These are phyloP conservation scores for Ambrosiella beaveri DNA, from an alignment of 2,329 filamentous ascomycete species.

Conservation along the genomic window DNA sequence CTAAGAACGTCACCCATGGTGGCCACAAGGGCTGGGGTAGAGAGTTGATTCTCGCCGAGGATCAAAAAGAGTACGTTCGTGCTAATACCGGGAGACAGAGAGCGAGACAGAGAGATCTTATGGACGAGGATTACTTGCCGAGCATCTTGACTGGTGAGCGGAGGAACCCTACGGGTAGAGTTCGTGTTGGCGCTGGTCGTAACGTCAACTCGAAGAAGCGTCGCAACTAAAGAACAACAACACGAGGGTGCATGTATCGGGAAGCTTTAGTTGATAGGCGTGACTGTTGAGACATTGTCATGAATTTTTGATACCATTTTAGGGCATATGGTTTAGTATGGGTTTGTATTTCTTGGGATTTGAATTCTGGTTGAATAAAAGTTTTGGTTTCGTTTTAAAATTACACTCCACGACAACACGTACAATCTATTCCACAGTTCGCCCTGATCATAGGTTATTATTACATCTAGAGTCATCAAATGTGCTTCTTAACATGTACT, in stretches of 20 bases:
- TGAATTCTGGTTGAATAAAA: slow-evolving; percentile 11
- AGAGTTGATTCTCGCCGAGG: slow-evolving; percentile 71
- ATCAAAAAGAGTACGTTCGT: slow-evolving; percentile 79
- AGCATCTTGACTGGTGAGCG: slow-evolving; percentile 69
- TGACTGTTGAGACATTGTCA: background rate
- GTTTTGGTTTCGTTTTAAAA: background rate
- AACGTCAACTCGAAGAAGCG: slow-evolving; percentile 52
- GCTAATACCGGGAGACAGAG: slow-evolving; percentile 47
- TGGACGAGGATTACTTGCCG: slow-evolving; percentile 90
- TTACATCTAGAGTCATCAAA: background rate
- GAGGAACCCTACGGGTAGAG: slow-evolving; percentile 43
- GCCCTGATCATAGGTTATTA: too few species aligned
- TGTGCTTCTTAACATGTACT: slow-evolving; percentile 4
- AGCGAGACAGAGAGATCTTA: slow-evolving; percentile 58
- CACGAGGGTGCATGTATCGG: background rate
- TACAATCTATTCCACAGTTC: background rate
- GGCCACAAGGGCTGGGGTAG: slow-evolving; percentile 79
- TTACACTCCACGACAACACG: background rate
- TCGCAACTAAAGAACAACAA: background rate
- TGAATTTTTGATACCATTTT: background rate
- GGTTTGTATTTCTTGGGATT: background rate
- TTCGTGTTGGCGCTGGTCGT: slow-evolving; percentile 68
- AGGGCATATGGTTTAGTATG: background rate
- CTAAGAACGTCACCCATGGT: slow-evolving; percentile 44
- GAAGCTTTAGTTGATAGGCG: background rate